Percentiles rank a stretch among this genome's conserved stretches.
Evolutionary conservation across 108 stramenopile genomes (phyloP).

Genomic region (Fragilaria crotonensis): DNA sequence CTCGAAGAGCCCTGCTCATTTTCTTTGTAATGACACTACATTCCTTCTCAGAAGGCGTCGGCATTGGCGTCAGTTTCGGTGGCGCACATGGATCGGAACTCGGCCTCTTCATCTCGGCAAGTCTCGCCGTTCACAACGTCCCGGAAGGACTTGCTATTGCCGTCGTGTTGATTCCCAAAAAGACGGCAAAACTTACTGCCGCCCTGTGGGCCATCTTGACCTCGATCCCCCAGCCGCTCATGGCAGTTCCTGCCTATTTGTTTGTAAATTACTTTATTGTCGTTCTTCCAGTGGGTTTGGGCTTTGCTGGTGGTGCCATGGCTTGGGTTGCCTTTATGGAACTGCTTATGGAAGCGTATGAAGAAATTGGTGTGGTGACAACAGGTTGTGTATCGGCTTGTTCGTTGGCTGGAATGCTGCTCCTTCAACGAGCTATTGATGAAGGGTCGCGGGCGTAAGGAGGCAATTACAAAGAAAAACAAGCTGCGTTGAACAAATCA

Average conservation of each 20-base stretch:
- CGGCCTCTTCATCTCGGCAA: constrained; percentile 92
- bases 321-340: constrained; percentile 95
- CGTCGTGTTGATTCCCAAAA: constrained; percentile 86
- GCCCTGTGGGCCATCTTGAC: constrained; percentile 93
- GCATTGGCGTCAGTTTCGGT: constrained; percentile 93
- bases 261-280: constrained; percentile 94
- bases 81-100: constrained; percentile 79
- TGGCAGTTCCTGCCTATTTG: constrained; percentile 96
- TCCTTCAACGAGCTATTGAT: constrained; percentile 58
- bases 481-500: no score
- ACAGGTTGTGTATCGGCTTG: constrained; percentile 53
- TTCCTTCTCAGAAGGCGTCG: constrained; percentile 96
- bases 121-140: constrained; percentile 97
- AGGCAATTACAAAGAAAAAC: no score
- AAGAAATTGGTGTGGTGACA: constrained; percentile 74
- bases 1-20: constrained; percentile 85
- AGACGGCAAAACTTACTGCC: constrained; percentile 78
- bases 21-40: constrained; percentile 98
- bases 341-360: constrained; percentile 86
- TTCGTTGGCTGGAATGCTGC: constrained; percentile 61
- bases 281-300: constrained; percentile 92
- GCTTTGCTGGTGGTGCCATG: constrained; percentile 99
- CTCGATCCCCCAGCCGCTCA: constrained; percentile 94
- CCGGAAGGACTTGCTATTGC: constrained; percentile 98
- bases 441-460: constrained; percentile 6